Conservation (phyloP, 164 flowering plant species). For the Nelumbo lutea region DNA sequence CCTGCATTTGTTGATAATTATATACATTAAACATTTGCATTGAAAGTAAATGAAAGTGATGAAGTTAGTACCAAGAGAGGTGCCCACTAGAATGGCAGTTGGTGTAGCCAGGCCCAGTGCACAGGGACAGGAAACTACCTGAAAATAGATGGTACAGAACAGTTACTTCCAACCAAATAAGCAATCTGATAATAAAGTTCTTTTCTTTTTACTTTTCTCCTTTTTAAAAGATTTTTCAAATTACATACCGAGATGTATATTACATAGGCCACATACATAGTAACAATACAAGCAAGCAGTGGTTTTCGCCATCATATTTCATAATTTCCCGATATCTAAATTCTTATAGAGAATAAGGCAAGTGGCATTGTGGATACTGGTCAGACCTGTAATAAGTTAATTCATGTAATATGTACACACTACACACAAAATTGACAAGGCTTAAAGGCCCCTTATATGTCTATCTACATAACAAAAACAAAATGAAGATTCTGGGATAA, state of each 20-base stretch:
- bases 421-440: background rate
- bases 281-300: too few relatives aligned
- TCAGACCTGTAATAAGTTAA: background rate
- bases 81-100: slow-evolving; percentile 91
- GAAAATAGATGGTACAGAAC: slow-evolving; percentile 13
- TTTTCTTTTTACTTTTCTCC: background rate
- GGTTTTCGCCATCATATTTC: background rate
- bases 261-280: background rate
- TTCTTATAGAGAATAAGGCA: background rate
- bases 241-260: background rate
- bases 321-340: background rate
- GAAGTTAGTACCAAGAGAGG: slow-evolving; percentile 72
- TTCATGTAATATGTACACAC: background rate
- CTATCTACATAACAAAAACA: background rate
- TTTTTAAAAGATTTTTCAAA: background rate
- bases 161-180: background rate
- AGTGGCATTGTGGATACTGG: background rate
- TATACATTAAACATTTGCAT: background rate
- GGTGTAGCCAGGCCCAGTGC: slow-evolving; percentile 99
- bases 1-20: background rate
- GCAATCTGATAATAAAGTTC: background rate
- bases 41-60: background rate
- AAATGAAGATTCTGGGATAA: background rate
- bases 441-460: background rate
- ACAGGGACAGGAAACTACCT: slow-evolving; percentile 99